A percentile compares a stretch with the other conserved stretches of the same genome.
phyloP scores from a whole-genome alignment of 1,284 basidiomycete genomes.

The Melanopsichium pennsylvanicum region DNA sequence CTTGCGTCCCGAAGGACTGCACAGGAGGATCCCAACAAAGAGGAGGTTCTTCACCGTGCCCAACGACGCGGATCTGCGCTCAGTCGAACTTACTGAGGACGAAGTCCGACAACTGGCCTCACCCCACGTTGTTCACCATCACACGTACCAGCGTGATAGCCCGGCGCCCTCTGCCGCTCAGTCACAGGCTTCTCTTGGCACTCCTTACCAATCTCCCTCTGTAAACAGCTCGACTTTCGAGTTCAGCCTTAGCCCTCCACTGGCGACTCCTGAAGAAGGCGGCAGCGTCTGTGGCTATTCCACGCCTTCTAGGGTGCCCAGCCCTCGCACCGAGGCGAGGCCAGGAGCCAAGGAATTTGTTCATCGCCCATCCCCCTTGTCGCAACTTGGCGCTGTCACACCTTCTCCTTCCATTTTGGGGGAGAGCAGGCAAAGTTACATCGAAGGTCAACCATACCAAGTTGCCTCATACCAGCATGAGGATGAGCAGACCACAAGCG shows the following conservation, averaged over 20 bases:
- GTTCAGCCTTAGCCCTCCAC: constrained; percentile 2
- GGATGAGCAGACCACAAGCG: background rate
- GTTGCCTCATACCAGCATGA: background rate
- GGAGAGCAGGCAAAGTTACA: background rate
- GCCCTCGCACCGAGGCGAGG: constrained; percentile 18
- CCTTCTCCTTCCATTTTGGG: constrained; percentile 1
- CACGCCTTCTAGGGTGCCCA: constrained; percentile 15
- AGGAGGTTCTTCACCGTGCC: constrained; percentile 45
- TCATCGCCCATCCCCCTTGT: constrained; percentile 31
- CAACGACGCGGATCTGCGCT: constrained; percentile 34
- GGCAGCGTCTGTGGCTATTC: constrained; percentile 21
- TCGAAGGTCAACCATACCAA: background rate
- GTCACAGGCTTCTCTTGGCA: background rate
- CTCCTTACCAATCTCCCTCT: background rate
- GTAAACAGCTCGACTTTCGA: constrained; percentile 3
- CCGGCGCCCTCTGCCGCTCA: background rate
- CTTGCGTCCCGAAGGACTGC: constrained; percentile 23
- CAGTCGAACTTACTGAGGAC: constrained; percentile 33
- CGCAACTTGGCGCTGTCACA: constrained; percentile 22
- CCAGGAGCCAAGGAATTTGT: constrained; percentile 28
- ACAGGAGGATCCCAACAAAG: constrained; percentile 31
- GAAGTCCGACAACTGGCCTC: constrained; percentile 22
- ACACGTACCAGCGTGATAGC: background rate
- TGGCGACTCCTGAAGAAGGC: constrained; percentile 9
- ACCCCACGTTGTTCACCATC: background rate